Base-by-base conservation (phyloP, 2,329 filamentous ascomycete species). In the Fonsecaea erecta region DNA sequence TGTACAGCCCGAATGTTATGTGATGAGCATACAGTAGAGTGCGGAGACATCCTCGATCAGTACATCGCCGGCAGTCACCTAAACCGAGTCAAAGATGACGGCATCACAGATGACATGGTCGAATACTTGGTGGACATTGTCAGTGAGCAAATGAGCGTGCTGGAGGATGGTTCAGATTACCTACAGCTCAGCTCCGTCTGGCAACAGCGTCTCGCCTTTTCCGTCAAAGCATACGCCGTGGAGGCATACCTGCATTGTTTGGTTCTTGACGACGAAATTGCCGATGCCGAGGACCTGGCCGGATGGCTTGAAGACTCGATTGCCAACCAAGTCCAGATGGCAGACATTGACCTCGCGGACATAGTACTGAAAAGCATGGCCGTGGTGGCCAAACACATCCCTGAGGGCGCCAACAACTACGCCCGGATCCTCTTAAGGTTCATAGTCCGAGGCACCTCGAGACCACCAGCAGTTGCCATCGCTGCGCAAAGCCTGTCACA, bases 131-230 rank as follows among this genome's bases (percentile, higher is more conserved):
- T 91, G 1, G 86, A 86, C 53, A 86, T 96, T 69, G 89, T 93
- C 35, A 83, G 87, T 11, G 90, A 96, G 67, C 90, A 96, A 74
- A 92, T 98, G 83, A 88, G 89, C 71, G 86, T 93, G 57, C 82
- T 99, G 21, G 93, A 98, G 70, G 92, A 93, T 55, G 91, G 91
- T 65, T 90, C 92, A 1, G 95, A 98, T 77, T 98, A 97, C 75
- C 83, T 97, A 51, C 89, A 91, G 71, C 86, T 98, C 64, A 91
- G 91, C 63, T 94, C 93, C 1, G 84, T 88, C 5, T 93, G 90
- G 79, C 93, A 98, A 75, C 94, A 97, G 77, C 88, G 85, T 65
- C 84, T 98, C 61, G 92, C 93, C 3, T 93, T 91, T 72, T 88
- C 91, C 6, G 91, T 96, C 66, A 97, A 97, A 78, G 88, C 91